Base-by-base conservation (phyloP, 768 basidiomycete genomes). In the Podaxis sp. region DNA sequence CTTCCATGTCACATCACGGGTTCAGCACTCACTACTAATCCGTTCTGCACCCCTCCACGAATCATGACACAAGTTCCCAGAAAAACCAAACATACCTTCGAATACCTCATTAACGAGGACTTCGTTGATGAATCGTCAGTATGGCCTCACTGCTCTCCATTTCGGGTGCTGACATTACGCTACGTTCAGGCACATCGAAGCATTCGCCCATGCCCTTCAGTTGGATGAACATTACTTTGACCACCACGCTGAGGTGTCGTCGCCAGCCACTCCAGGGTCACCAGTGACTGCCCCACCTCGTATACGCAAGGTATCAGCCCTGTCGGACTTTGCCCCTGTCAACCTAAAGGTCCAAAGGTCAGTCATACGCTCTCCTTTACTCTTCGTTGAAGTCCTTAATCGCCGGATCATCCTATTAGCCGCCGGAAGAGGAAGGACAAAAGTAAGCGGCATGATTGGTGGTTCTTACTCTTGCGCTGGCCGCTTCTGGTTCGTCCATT, bases 261-360 rank as follows among this genome's bases (percentile, higher is more conserved):
- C 78, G 22, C 75, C 76, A 8, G 71, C 75, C 40, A 71, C 78
- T 51, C 80, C 78, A 63, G 77, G 76, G n/a, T 76, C 75, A 30
- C 79, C 80, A 4, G 64, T 65, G 44, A 68, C 71, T 44, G 66
- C 66, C 55, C 65, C 73, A 66, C 70, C 69, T 5, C 87, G 91
- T 17, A 82, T 93, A 24, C 83, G 86, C 70, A 95, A 93, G 75
- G 86, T 96, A 5, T 87, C 90, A 56, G 92, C 93, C 1, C 76
- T 93, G 55, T 90, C 88, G 1, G 94, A 96, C 72, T 95, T 93
- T 67, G 93, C 95, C 4, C 97, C 96, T 0, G 86, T 98, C 26
- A 93, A 97, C 71, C 75, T 93, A 66, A 89, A 81, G 70, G 88
- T 98, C 20, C 88, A 85, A 72, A 86, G 84, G 93, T 93, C 66